phyloP scores from a whole-genome alignment of 2,329 filamentous ascomycete genomes.

The Colletotrichum lentis region DNA sequence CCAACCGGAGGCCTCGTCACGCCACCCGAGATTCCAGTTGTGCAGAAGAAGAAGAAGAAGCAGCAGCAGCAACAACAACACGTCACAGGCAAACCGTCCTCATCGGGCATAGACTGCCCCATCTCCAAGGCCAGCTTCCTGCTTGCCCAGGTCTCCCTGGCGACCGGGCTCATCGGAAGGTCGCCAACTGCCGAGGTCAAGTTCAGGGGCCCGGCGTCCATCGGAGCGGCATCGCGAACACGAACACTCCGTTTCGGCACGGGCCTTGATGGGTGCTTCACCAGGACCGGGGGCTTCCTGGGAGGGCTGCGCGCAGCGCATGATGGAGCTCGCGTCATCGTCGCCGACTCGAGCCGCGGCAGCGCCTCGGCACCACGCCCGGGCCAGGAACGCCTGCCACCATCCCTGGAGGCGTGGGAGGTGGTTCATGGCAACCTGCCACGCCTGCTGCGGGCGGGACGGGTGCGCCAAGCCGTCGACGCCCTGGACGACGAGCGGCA shows the following conservation, averaged over 20 bases:
- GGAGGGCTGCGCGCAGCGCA: neutral
- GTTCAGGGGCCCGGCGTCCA: neutral
- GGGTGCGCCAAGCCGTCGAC: slow-evolving; percentile 29
- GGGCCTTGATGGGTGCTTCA: slow-evolving; percentile 31
- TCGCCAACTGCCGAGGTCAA: slow-evolving; percentile 23
- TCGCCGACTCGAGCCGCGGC: too few species aligned
- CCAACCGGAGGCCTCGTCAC: slow-evolving; percentile 5
- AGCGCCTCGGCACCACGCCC: neutral
- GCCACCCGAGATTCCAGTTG: slow-evolving; percentile 11
- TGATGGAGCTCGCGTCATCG: too few species aligned
- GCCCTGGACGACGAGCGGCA: slow-evolving; percentile 4
- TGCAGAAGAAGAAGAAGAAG: too few species aligned
- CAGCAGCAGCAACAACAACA: neutral
- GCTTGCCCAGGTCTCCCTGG: slow-evolving; percentile 30
- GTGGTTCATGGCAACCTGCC: slow-evolving; percentile 21
- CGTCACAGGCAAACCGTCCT: neutral
- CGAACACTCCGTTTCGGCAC: slow-evolving; percentile 27
- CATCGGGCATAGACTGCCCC: slow-evolving; percentile 16
- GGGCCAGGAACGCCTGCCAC: slow-evolving; percentile 18
- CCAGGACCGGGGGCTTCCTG: slow-evolving; percentile 16
- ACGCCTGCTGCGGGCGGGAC: slow-evolving; percentile 14
- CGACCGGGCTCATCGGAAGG: slow-evolving; percentile 2
- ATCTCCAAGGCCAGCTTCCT: slow-evolving; percentile 34
- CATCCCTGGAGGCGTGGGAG: slow-evolving; percentile 29
- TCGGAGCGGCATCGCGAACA: neutral